Evolutionary conservation across 768 basidiomycete species (phyloP).

Genomic region (Auriscalpium vulgare): DNA sequence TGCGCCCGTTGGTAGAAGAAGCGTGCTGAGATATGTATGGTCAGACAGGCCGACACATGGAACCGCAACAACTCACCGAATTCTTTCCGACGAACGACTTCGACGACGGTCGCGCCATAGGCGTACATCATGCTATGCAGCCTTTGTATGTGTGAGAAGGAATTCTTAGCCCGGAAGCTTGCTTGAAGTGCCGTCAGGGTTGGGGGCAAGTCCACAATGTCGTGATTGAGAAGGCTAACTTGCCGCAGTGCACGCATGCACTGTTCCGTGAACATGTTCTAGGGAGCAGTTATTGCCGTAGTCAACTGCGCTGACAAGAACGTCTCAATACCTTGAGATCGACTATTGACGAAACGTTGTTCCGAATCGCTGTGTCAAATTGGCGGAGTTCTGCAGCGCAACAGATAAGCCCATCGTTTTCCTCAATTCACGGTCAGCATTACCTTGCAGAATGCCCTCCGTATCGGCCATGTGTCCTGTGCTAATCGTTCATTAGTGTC

Average conservation of each 20-base stretch:
- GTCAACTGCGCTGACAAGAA: no score
- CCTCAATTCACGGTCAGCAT: neutral
- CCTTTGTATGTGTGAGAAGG: constrained; percentile 86
- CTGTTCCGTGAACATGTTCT: constrained; percentile 71
- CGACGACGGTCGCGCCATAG: constrained; percentile 85
- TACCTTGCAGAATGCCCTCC: constrained; percentile 49
- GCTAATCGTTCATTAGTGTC: neutral
- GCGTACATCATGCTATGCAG: constrained; percentile 87
- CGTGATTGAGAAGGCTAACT: constrained; percentile 75
- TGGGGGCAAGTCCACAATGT: constrained; percentile 67
- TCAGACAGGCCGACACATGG: neutral
- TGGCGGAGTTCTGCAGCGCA: constrained; percentile 10
- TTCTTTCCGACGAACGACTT: constrained; percentile 86
- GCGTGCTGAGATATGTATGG: constrained; percentile 35
- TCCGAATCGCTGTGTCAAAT: constrained; percentile 9
- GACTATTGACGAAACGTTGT: constrained; percentile 5
- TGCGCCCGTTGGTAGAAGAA: constrained; percentile 80
- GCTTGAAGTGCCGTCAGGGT: constrained; percentile 57
- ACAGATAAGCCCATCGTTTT: neutral
- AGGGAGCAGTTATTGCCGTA: neutral
- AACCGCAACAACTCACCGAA: constrained; percentile 48
- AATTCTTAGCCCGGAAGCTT: constrained; percentile 65
- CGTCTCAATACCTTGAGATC: constrained; percentile 7
- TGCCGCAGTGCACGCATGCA: constrained; percentile 59
- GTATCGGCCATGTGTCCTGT: constrained; percentile 40